A percentile compares a stretch with the other conserved stretches of the same genome.
Conservation (phyloP, 2,329 filamentous ascomycete species). For the Aureobasidium pullulans region DNA sequence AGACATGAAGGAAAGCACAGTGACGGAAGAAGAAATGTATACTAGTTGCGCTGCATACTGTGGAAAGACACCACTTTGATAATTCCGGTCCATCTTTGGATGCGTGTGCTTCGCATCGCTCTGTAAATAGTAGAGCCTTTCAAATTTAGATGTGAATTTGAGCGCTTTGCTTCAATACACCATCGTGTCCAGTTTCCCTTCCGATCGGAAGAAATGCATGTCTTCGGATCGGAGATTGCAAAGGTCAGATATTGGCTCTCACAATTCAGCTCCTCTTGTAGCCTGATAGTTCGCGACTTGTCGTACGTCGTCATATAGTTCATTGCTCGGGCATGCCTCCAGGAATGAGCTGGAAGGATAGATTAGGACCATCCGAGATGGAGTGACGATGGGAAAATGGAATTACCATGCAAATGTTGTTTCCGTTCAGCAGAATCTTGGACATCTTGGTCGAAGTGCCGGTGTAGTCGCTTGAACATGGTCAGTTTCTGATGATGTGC, state of each 20-base stretch:
- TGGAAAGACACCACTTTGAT: not conserved
- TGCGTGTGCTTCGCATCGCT: not conserved
- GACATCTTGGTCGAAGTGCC: slow-evolving; percentile 81
- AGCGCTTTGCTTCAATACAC: not conserved
- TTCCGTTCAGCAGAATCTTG: slow-evolving; percentile 94
- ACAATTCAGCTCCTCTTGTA: not conserved
- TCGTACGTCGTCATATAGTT: not conserved
- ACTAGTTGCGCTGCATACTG: not conserved
- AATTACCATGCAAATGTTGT: slow-evolving; percentile 97
- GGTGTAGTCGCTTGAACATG: slow-evolving; percentile 66
- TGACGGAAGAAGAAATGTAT: slow-evolving; percentile 2
- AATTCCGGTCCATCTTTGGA: not conserved
- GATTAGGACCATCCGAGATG: not conserved
- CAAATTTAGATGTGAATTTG: not conserved
- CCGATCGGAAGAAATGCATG: not conserved
- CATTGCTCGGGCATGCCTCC: slow-evolving; percentile 23
- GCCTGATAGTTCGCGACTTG: not conserved
- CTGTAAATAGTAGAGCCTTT: not conserved
- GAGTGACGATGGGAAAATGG: not conserved
- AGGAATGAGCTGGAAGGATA: slow-evolving; percentile 19
- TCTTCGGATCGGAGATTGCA: not conserved
- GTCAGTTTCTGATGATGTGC: slow-evolving; percentile 1
- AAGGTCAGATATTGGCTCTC: not conserved
- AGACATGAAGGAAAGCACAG: not conserved
- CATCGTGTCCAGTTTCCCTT: not conserved